Conservation (phyloP, 1,284 basidiomycete genomes). For the Naganishia liquefaciens region DNA sequence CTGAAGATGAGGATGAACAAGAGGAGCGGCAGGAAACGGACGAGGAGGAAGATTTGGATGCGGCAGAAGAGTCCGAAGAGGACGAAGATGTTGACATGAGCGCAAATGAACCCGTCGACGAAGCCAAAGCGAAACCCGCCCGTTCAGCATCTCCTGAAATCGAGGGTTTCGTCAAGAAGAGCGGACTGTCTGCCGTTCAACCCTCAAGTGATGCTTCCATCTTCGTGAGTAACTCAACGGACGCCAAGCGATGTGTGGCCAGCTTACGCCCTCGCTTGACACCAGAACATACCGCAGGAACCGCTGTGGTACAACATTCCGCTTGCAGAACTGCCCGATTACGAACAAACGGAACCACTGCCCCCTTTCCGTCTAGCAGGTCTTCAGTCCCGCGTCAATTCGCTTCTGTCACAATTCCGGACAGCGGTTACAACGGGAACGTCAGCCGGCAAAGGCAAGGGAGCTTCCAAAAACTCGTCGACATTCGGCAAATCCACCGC, state of each 20-base stretch:
- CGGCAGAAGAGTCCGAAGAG: conserved; percentile 46
- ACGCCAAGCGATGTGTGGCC: not conserved
- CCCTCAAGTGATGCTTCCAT: not conserved
- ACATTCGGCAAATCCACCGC: conserved; percentile 56
- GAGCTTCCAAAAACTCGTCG: conserved; percentile 40
- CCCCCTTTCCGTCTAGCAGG: conserved; percentile 40
- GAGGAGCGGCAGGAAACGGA: conserved; percentile 42
- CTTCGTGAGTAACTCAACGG: not conserved
- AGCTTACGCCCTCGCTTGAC: not conserved
- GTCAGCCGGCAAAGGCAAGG: conserved; percentile 41
- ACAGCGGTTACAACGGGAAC: conserved; percentile 32
- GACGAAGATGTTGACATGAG: conserved; percentile 35
- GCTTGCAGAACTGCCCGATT: conserved; percentile 24
- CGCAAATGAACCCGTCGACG: conserved; percentile 21
- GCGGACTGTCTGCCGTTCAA: conserved; percentile 23
- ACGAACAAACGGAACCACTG: conserved; percentile 41
- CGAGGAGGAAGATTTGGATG: conserved; percentile 49
- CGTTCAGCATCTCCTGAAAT: conserved; percentile 20
- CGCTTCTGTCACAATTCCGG: conserved; percentile 36
- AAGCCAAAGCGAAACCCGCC: not conserved
- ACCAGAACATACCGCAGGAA: conserved; percentile 33
- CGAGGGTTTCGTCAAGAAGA: conserved; percentile 33
- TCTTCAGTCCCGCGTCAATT: conserved; percentile 42
- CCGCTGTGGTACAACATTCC: conserved; percentile 35
- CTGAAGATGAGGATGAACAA: conserved; percentile 40